Evolutionary conservation across 768 basidiomycete species (phyloP), one percentile per base, ranked within the genome.

Genomic region (Cantharellus anzutake): DNA sequence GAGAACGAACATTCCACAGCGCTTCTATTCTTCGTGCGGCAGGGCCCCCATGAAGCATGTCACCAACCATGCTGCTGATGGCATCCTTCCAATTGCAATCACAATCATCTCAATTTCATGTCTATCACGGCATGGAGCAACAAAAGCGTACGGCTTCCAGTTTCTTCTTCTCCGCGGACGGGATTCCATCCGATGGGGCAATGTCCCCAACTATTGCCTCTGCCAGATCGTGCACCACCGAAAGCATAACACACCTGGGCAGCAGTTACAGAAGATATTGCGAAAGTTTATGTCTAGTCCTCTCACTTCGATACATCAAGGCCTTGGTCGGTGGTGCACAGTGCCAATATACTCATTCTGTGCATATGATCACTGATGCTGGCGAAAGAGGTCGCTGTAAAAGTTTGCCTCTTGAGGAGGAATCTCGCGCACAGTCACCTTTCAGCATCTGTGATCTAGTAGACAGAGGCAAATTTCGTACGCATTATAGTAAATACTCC

Each of bases 161-260:
- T 4, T 77, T 73, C 44, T 75, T 76, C 71, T 99, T 99, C 67
- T 88, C 84, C 2, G 75, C 74, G 65, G 88, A 86, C 0, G 85
- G 70, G 11, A 99, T 83, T 0, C 86, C 84, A 68, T 97, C 92
- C 29, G 81, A 76, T 0, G 94, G 94, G 0, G 91, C 78, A 61
- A 98, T 97, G 67, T 98, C 94, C 3, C 94, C 94, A 3, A 97
- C 94, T 75, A 91, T 86, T 0, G 94, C 94, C 70, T 99, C 94
- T 3, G 93, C 93, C 11, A 99, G 78, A 70, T 99, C 94, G 67
- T 99, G 94, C 11, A 96, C 88, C 41, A 94, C 64, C 20, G 81
- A 81, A 78, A 97, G 83, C 86, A 92, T 83, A 11, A 87, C 82
- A 61, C 85, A 88, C 76, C 83, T 85, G 55, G 38, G 4, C 41